Percentiles rank a stretch among this genome's conserved stretches.
phyloP scores from a whole-genome alignment of 1,284 basidiomycete species.

The Cystobasidium slooffiae region DNA sequence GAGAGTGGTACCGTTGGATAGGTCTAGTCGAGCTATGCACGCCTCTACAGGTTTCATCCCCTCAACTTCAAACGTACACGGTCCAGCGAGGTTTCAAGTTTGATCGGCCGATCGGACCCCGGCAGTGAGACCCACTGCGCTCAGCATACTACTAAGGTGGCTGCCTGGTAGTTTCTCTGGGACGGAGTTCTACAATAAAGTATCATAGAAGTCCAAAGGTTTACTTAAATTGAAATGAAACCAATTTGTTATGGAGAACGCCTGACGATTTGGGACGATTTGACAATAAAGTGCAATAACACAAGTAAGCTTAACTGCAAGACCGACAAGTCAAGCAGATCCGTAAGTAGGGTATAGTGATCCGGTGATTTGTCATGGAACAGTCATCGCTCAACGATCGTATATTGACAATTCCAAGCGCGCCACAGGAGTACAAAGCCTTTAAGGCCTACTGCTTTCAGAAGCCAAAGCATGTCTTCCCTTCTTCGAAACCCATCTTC shows the following conservation, averaged over 20 bases:
- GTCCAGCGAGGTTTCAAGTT: too few species aligned
- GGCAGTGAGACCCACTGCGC: too few species aligned
- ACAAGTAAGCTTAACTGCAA: constrained; percentile 49
- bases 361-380: constrained; percentile 47
- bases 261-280: too few species aligned
- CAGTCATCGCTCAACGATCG: constrained; percentile 47
- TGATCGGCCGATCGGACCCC: too few species aligned
- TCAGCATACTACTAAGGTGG: too few species aligned
- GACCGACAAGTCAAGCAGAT: constrained; percentile 48
- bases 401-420: too few species aligned
- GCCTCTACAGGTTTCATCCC: too few species aligned
- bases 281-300: constrained; percentile 44
- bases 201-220: constrained; percentile 49
- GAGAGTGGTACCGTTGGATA: too few species aligned
- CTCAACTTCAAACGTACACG: too few species aligned
- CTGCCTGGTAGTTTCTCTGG: constrained; percentile 52
- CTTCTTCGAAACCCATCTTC: constrained; percentile 46
- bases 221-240: constrained; percentile 40
- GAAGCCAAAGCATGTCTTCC: constrained; percentile 47
- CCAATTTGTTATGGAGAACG: constrained; percentile 43
- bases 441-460: too few species aligned
- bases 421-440: too few species aligned
- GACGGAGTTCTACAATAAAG: constrained; percentile 53
- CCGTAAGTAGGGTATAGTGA: constrained; percentile 51
- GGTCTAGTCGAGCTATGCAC: too few species aligned